phyloP scores from a whole-genome alignment of 2,329 filamentous ascomycete genomes.

The Fusarium sp. region DNA sequence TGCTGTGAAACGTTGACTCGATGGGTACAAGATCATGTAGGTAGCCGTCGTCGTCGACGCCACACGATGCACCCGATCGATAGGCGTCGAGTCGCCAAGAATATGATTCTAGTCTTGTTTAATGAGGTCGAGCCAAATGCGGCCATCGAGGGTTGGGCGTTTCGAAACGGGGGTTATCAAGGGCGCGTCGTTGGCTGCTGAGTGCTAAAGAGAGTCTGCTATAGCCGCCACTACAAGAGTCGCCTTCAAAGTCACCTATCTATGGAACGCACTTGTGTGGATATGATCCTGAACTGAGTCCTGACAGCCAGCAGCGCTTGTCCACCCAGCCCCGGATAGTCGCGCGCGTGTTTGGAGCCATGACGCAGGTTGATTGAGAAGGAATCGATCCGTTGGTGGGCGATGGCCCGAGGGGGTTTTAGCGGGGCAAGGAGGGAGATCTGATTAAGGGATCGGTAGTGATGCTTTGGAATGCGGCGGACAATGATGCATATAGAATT shows the following conservation, averaged over 20 bases:
- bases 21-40: neutral
- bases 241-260: neutral
- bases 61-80: neutral
- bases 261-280: neutral
- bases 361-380: constrained; percentile 32
- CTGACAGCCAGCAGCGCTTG: constrained; percentile 17
- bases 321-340: constrained; percentile 17
- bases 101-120: neutral
- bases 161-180: constrained; percentile 1
- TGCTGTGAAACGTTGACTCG: neutral
- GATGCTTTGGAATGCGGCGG: constrained; percentile 10
- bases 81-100: neutral
- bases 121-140: constrained; percentile 1
- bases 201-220: neutral
- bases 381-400: constrained; percentile 13
- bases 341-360: constrained; percentile 41
- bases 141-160: neutral
- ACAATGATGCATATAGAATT: neutral
- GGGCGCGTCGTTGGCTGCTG: neutral
- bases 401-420: neutral
- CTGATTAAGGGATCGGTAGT: constrained; percentile 11
- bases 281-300: neutral
- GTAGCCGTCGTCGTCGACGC: neutral
- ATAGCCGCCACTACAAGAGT: neutral
- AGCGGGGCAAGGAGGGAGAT: neutral